These are phyloP conservation scores for Cantharellus cinnabarinus DNA, from an alignment of 768 basidiomycete genomes.

Conservation along the genomic window DNA sequence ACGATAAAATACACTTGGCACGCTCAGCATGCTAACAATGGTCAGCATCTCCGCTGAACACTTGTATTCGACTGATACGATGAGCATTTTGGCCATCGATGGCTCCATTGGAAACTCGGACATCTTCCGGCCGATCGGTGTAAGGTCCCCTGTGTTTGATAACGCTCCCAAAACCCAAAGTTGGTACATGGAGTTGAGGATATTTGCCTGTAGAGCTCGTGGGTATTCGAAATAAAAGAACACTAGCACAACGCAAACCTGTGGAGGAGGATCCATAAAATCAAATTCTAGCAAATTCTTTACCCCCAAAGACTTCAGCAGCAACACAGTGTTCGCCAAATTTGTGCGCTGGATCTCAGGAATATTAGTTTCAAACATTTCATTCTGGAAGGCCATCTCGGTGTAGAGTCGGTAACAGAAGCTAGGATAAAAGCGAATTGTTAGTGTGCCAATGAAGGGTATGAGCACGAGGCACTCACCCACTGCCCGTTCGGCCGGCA, in stretches of 20 bases:
- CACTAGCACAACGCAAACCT: constrained; percentile 21
- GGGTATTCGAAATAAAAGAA: constrained; percentile 2
- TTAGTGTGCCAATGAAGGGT: background rate
- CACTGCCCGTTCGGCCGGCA: constrained; percentile 88
- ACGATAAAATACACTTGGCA: constrained; percentile 92
- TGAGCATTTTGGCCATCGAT: constrained; percentile 97
- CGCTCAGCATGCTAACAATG: constrained; percentile 96
- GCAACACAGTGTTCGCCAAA: constrained; percentile 83
- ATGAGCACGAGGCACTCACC: constrained; percentile 28
- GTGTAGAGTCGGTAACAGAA: constrained; percentile 95
- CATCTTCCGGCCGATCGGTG: constrained; percentile 85
- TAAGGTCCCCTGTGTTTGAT: constrained; percentile 94
- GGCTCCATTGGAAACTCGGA: constrained; percentile 99
- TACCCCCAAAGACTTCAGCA: constrained; percentile 90
- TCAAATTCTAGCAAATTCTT: constrained; percentile 96
- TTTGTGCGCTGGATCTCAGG: constrained; percentile 98
- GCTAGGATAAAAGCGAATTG: constrained; percentile 19
- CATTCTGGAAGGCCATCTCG: constrained; percentile 90
- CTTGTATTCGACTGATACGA: constrained; percentile 79
- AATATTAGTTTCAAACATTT: constrained; percentile 87
- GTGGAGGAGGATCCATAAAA: constrained; percentile 99
- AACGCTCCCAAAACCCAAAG: constrained; percentile 97
- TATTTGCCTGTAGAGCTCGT: constrained; percentile 55
- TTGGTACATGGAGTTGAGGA: constrained; percentile 98
- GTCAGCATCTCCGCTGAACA: constrained; percentile 95